Evolutionary conservation across 352 stramenopile species (phyloP).

Genomic region (Phytophthora citricola): DNA sequence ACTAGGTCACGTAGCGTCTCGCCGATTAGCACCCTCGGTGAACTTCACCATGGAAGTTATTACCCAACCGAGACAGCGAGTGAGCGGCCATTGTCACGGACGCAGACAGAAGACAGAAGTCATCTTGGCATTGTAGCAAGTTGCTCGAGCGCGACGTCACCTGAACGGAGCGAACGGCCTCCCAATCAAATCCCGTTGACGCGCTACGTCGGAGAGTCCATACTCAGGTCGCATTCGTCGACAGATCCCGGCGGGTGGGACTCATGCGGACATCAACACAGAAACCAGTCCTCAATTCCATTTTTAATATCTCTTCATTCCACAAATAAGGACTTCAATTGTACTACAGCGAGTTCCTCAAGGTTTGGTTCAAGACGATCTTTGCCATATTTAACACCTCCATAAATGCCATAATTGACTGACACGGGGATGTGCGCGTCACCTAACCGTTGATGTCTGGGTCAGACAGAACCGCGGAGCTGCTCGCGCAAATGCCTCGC

Average conservation of each 20-base stretch:
- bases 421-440: constrained; percentile 18
- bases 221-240: constrained; percentile 18
- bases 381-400: neutral
- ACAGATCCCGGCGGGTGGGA: constrained; percentile 17
- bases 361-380: neutral
- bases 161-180: neutral
- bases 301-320: too few relatives aligned
- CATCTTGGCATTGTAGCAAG: too few relatives aligned
- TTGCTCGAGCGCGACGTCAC: constrained; percentile 6
- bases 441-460: constrained; percentile 17
- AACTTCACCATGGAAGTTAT: too few relatives aligned
- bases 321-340: too few relatives aligned
- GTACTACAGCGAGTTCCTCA: neutral
- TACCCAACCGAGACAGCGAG: too few relatives aligned
- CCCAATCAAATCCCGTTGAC: constrained; percentile 36
- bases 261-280: too few relatives aligned
- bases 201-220: constrained; percentile 19
- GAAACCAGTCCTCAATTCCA: too few relatives aligned
- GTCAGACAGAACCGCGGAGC: constrained; percentile 8
- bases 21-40: constrained; percentile 1
- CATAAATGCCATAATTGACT: neutral
- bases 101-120: too few relatives aligned
- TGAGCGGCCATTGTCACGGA: too few relatives aligned
- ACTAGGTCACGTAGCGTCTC: neutral
- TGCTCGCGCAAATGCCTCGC: constrained; percentile 7